Evolutionary conservation across 164 flowering plant genomes (phyloP).

Genomic region (Tetrastigma voinierianum): DNA sequence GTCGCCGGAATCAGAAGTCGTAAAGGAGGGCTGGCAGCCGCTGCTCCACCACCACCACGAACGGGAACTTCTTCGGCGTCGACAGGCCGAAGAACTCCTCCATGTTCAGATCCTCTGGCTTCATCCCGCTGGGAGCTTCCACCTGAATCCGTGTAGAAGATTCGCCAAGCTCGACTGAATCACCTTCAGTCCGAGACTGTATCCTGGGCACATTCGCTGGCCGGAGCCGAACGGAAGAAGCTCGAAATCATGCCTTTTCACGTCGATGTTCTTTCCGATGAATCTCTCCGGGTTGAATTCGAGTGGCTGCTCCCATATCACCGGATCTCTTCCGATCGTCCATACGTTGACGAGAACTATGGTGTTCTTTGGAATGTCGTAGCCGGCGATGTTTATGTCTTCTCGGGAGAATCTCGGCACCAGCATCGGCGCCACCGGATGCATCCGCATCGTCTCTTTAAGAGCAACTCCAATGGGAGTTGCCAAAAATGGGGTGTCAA

Average conservation of each 20-base stretch:
- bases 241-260: conserved; percentile 68
- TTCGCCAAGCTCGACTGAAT: conserved; percentile 65
- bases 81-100: conserved; percentile 75
- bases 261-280: conserved; percentile 49
- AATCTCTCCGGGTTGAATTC: conserved; percentile 73
- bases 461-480: too few species aligned
- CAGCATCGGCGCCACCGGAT: conserved; percentile 77
- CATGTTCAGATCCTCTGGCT: too few species aligned
- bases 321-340: conserved; percentile 69
- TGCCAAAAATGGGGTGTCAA: too few species aligned
- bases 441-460: conserved; percentile 80
- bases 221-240: conserved; percentile 81
- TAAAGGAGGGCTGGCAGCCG: conserved; percentile 50
- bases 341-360: conserved; percentile 48
- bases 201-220: conserved; percentile 80
- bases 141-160: conserved; percentile 65
- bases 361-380: conserved; percentile 55
- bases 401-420: conserved; percentile 47
- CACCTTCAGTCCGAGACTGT: conserved; percentile 55
- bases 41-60: conserved; percentile 35
- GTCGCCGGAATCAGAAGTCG: too few species aligned
- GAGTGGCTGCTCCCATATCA: conserved; percentile 51
- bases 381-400: conserved; percentile 45
- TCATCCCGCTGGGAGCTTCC: too few species aligned
- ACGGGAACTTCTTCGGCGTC: conserved; percentile 55